phyloP scores from a whole-genome alignment of 148 eudicot genomes.

The Chenopodium berlandieri region DNA sequence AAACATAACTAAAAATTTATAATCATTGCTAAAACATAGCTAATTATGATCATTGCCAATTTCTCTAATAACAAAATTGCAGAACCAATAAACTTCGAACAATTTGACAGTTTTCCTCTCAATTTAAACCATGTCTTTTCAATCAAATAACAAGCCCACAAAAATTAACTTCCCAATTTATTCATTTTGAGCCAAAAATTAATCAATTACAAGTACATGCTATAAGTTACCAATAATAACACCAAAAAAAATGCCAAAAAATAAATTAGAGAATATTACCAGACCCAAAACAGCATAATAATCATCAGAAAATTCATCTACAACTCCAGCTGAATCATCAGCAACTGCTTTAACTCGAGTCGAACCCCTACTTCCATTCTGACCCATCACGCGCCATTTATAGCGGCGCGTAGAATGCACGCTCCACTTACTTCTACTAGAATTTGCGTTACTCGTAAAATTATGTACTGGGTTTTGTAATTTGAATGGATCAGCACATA shows the following conservation, averaged over 20 bases:
- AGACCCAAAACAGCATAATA: conserved; percentile 86
- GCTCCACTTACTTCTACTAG: conserved; percentile 37
- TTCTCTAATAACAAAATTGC: neutral
- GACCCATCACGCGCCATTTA: conserved; percentile 27
- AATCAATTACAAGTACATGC: neutral
- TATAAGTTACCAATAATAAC: neutral
- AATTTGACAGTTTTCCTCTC: too few relatives aligned
- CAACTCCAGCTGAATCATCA: conserved; percentile 26
- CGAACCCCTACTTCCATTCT: conserved; percentile 26
- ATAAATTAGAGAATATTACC: conserved; percentile 41
- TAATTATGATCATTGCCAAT: neutral
- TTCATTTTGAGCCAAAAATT: neutral
- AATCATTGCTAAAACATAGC: neutral
- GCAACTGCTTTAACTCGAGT: conserved; percentile 49
- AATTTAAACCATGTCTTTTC: neutral
- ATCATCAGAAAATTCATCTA: conserved; percentile 69
- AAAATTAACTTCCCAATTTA: neutral
- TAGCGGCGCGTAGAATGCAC: conserved; percentile 38
- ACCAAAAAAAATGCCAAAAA: neutral
- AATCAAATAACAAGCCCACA: neutral
- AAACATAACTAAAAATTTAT: neutral
- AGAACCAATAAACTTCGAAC: neutral
- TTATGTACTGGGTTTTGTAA: conserved; percentile 50
- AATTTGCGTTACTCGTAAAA: conserved; percentile 11
- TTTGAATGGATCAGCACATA: conserved; percentile 71